Evolutionary conservation across 352 stramenopile species (phyloP), one percentile per base, ranked within the genome.

Genomic region (Pythium chondricola): DNA sequence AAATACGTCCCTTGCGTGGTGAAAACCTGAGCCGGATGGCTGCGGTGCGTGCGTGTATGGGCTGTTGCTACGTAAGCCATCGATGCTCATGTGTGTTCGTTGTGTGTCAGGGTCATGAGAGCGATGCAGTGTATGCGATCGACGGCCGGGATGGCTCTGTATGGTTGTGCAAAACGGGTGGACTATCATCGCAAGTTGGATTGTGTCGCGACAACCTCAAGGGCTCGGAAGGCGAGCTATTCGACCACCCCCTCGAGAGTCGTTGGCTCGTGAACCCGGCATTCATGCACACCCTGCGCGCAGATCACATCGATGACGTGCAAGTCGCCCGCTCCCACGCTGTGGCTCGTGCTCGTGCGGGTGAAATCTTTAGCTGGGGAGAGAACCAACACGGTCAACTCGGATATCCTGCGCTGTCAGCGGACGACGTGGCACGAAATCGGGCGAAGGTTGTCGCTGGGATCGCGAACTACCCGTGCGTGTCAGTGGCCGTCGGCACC

Each of bases 351-450:
- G 84, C 85, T 2, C 64, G 77, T 3, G 75, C 87, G 17, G 95
- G 95, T 0, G 63, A 85, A 22, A 83, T 98, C 5, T 98, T 96
- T 53, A 90, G 84, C 6, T 99, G 95, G 90, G 96, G 96, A 14
- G 92, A 88, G 52, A 96, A 96, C 51, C 91, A 98, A 44, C 86
- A 98, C 29, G 78, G 80, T 14, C 71, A 82, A 9, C 68, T 90
- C 18, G 80, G 83, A 11, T 77, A 81, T 43, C 52, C 48, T 10
- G 61, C 59, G 7, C 60, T 71, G 14, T 70, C 56, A n/a, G 57
- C 71, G 7, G 75, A 71, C 3, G 52, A 74, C 0, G 74, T 86
- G 4, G 68, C 71, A 13, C 60, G 63, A 14, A 82, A 85, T 55
- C 72, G 74, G 24, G 62, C 76, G 6, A 67, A 67, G 0, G 63